Evolutionary conservation across 2,329 filamentous ascomycete genomes (phyloP).

Genomic region (Aspergillus sp.): DNA sequence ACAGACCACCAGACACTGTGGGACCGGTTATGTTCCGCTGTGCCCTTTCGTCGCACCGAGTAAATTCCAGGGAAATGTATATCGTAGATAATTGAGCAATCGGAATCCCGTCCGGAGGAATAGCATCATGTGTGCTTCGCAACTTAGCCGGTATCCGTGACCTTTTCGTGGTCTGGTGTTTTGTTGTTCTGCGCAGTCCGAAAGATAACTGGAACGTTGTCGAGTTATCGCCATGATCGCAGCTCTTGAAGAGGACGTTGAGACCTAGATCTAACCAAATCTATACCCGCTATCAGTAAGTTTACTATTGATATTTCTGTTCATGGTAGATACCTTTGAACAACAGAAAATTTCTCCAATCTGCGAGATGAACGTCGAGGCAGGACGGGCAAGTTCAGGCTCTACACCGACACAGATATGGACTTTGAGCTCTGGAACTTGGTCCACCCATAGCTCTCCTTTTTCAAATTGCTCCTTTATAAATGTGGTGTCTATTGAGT

Average conservation of each 20-base stretch:
- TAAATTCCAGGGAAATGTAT: slow-evolving; percentile 14
- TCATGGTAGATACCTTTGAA: slow-evolving; percentile 14
- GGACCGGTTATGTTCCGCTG: not conserved
- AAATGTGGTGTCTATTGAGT: not conserved
- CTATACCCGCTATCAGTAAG: slow-evolving; percentile 10
- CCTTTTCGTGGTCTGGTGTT: not conserved
- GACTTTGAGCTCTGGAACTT: slow-evolving; percentile 21
- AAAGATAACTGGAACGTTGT: slow-evolving; percentile 13
- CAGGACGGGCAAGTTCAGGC: not conserved
- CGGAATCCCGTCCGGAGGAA: slow-evolving; percentile 12
- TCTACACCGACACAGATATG: slow-evolving; percentile 16
- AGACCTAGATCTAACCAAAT: slow-evolving; percentile 28
- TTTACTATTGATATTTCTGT: too few relatives aligned
- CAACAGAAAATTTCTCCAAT: slow-evolving; percentile 17
- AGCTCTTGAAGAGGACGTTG: slow-evolving; percentile 14
- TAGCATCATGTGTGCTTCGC: slow-evolving; percentile 8
- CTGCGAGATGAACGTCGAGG: slow-evolving; percentile 8
- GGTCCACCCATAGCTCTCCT: slow-evolving; percentile 21
- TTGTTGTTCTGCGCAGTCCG: slow-evolving; percentile 12
- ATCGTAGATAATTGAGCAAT: slow-evolving; percentile 15
- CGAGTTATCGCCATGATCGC: slow-evolving; percentile 2
- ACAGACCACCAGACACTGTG: not conserved
- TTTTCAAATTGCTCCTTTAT: slow-evolving; percentile 6
- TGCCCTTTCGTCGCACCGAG: not conserved
- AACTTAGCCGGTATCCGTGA: slow-evolving; percentile 13